phyloP scores from a whole-genome alignment of 2,329 filamentous ascomycete genomes.

The Talaromyces piceae region DNA sequence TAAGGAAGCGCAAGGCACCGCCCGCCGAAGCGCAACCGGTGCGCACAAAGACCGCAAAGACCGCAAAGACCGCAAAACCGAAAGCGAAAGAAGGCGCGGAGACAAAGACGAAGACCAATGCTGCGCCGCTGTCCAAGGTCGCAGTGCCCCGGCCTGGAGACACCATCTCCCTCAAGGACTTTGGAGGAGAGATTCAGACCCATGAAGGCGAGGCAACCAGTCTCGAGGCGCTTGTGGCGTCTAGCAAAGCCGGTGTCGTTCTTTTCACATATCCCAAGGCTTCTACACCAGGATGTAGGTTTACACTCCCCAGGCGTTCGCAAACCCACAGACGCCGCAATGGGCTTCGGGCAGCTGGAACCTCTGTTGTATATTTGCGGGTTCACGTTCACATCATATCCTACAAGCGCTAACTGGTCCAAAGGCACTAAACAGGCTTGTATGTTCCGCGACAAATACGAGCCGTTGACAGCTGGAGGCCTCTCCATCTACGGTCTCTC shows the following conservation, averaged over 20 bases:
- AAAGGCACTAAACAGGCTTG: slow-evolving; percentile 88
- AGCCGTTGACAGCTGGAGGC: slow-evolving; percentile 66
- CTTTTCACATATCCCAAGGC: slow-evolving; percentile 95
- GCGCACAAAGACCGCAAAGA: slow-evolving; percentile 18
- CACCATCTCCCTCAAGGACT: slow-evolving; percentile 46
- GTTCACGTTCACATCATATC: background rate
- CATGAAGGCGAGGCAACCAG: slow-evolving; percentile 76
- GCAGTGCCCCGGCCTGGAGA: slow-evolving; percentile 39
- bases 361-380: background rate
- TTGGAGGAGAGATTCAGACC: slow-evolving; percentile 68
- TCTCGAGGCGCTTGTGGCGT: slow-evolving; percentile 70
- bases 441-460: slow-evolving; percentile 82
- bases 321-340: too few species aligned
- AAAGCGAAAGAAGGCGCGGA: background rate
- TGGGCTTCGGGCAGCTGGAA: background rate
- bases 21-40: slow-evolving; percentile 33
- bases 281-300: slow-evolving; percentile 87
- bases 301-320: too few species aligned
- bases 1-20: slow-evolving; percentile 56
- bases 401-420: background rate
- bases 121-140: slow-evolving; percentile 20
- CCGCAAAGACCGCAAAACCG: slow-evolving; percentile 14
- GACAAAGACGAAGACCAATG: slow-evolving; percentile 17
- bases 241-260: slow-evolving; percentile 78
- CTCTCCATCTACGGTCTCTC: slow-evolving; percentile 86